Percentiles rank a stretch among this genome's conserved stretches.
Evolutionary conservation across 2,329 filamentous ascomycete species (phyloP).

Genomic region (Nigrospora oryzae): DNA sequence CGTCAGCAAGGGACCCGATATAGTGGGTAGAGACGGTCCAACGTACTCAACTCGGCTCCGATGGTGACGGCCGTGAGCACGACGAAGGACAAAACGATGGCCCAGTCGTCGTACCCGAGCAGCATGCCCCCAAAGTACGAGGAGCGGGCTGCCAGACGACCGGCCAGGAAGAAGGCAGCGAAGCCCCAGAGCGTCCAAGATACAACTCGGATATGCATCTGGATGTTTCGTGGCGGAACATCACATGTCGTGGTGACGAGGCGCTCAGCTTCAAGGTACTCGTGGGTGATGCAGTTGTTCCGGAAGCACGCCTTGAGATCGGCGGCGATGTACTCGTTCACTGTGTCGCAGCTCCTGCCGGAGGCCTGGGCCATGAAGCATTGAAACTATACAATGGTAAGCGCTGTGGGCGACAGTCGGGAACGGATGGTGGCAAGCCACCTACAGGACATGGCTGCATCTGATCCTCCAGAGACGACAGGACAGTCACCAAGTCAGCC

Average conservation of each 20-base stretch:
- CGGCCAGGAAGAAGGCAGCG: constrained; percentile 6
- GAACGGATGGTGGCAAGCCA: neutral
- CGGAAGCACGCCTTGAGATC: constrained; percentile 3
- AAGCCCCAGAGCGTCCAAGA: constrained; percentile 8
- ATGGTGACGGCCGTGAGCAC: constrained; percentile 9
- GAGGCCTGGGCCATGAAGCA: constrained; percentile 1
- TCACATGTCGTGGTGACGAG: constrained; percentile 6
- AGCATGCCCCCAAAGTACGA: constrained; percentile 7
- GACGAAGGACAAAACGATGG: constrained; percentile 11
- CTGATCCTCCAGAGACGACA: neutral
- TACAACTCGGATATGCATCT: constrained; percentile 5
- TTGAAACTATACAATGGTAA: neutral
- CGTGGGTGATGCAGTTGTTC: constrained; percentile 3
- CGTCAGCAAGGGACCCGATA: neutral
- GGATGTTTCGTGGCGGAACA: constrained; percentile 3
- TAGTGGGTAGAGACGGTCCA: neutral
- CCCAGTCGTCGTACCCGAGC: constrained; percentile 14
- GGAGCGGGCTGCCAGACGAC: constrained; percentile 9
- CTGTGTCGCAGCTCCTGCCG: neutral
- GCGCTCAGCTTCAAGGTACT: constrained; percentile 4
- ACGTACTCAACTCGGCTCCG: constrained; percentile 11
- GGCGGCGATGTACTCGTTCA: constrained; percentile 3
- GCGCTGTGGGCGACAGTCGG: neutral
- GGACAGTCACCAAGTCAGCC: neutral
- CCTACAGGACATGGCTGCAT: neutral